Evolutionary conservation across 352 stramenopile genomes (phyloP).

Genomic region (Globisporangium perplexum): DNA sequence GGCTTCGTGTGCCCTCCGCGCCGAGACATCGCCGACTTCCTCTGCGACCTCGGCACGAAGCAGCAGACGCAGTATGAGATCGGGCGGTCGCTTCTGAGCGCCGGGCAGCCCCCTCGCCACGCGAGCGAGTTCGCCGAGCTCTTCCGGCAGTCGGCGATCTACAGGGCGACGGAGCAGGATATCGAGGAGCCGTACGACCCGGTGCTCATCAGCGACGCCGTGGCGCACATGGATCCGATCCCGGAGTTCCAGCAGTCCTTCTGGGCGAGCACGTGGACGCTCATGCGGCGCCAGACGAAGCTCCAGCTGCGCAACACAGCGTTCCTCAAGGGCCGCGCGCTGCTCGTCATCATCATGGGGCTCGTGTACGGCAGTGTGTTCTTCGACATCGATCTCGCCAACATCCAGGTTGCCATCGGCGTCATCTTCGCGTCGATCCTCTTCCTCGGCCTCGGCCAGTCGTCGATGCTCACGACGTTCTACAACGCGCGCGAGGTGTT

Average conservation of each 20-base stretch:
- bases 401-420: constrained; percentile 63
- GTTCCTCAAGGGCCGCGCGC: constrained; percentile 21
- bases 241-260: constrained; percentile 41
- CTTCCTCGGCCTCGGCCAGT: constrained; percentile 74
- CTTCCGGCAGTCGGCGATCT: constrained; percentile 33
- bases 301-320: constrained; percentile 42
- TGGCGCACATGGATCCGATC: constrained; percentile 31
- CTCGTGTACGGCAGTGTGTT: constrained; percentile 49
- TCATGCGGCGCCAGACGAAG: constrained; percentile 59
- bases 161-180: constrained; percentile 52
- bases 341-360: constrained; percentile 36
- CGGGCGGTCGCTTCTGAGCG: not conserved
- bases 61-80: constrained; percentile 35
- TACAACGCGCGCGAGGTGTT: constrained; percentile 66
- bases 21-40: constrained; percentile 89
- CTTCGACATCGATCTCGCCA: constrained; percentile 37
- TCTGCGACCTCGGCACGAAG: constrained; percentile 59
- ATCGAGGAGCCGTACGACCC: constrained; percentile 89
- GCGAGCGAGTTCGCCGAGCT: constrained; percentile 39
- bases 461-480: constrained; percentile 74
- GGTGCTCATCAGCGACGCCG: constrained; percentile 80
- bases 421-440: constrained; percentile 83
- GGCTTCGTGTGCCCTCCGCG: constrained; percentile 47
- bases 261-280: constrained; percentile 30
- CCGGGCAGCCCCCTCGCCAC: constrained; percentile 13